Percentiles rank a stretch among this genome's conserved stretches.
Conservation (phyloP, 2,329 filamentous ascomycete species). For the Metarhizium album region DNA sequence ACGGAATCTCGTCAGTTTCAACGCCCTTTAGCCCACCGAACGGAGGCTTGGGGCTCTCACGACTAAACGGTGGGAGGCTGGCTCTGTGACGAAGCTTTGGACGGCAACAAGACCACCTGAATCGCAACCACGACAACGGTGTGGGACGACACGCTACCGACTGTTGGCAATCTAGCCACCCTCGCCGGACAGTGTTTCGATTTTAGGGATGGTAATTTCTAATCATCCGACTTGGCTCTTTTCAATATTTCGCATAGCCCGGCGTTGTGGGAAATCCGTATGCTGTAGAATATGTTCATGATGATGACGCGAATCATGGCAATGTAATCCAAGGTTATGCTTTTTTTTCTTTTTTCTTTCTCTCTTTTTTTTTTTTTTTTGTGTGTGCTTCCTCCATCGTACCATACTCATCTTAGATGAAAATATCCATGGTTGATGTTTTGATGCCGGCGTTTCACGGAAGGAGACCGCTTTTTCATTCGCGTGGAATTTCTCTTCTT, state of each 20-base stretch:
- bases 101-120: too few relatives aligned
- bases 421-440: too few relatives aligned
- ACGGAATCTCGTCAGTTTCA: conserved; percentile 24
- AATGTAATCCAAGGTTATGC: conserved; percentile 1
- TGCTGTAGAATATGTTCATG: conserved; percentile 3
- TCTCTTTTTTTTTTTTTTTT: too few relatives aligned
- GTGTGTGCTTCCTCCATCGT: too few relatives aligned
- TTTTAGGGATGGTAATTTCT: neutral
- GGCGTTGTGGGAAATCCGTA: conserved; percentile 5
- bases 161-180: neutral
- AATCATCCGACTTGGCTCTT: neutral
- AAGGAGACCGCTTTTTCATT: too few relatives aligned
- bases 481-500: too few relatives aligned
- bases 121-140: neutral
- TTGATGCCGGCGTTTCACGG: too few relatives aligned
- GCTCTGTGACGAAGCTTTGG: conserved; percentile 20
- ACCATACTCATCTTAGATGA: too few relatives aligned
- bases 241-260: conserved; percentile 4
- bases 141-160: neutral
- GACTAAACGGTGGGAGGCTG: conserved; percentile 27
- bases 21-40: conserved; percentile 20
- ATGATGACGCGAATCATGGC: conserved; percentile 6
- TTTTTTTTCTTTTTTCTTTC: neutral
- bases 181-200: neutral
- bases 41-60: conserved; percentile 20